phyloP scores from a whole-genome alignment of 2,329 filamentous ascomycete genomes.

The Alternaria sp. region DNA sequence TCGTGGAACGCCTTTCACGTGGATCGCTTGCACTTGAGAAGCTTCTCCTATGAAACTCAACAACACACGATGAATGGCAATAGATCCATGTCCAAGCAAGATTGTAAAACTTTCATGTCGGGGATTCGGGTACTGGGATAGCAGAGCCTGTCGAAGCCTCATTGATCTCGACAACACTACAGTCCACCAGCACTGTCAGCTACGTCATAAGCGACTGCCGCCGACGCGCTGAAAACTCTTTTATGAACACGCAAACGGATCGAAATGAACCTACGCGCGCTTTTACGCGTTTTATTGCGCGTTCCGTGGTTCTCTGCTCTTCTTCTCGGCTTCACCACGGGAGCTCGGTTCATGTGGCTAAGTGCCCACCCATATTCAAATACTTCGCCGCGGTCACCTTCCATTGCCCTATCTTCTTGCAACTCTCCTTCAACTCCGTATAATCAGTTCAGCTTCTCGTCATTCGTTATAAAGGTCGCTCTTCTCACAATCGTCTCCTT shows the following conservation, averaged over 20 bases:
- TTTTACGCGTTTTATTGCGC: conserved; percentile 2
- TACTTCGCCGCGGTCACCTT: conserved; percentile 7
- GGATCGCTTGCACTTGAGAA: no score
- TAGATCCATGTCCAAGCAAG: no score
- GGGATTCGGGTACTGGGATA: no score
- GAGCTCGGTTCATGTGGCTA: conserved; percentile 11
- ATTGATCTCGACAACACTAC: background rate
- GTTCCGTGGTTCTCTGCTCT: background rate
- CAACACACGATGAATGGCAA: no score
- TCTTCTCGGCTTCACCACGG: conserved; percentile 19
- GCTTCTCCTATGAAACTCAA: no score
- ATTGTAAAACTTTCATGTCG: no score
- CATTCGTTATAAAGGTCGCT: conserved; percentile 3
- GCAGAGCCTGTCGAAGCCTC: background rate
- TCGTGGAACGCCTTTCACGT: no score
- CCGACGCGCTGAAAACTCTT: background rate
- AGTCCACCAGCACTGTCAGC: background rate
- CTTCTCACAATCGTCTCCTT: background rate
- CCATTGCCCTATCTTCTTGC: background rate
- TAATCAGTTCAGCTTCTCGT: background rate
- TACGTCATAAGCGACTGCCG: background rate
- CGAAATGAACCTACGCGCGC: background rate
- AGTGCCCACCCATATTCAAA: conserved; percentile 1
- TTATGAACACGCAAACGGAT: background rate
- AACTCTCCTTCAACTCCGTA: conserved; percentile 3